phyloP scores from a whole-genome alignment of 2,329 filamentous ascomycete genomes.

The Blastomyces parvus region DNA sequence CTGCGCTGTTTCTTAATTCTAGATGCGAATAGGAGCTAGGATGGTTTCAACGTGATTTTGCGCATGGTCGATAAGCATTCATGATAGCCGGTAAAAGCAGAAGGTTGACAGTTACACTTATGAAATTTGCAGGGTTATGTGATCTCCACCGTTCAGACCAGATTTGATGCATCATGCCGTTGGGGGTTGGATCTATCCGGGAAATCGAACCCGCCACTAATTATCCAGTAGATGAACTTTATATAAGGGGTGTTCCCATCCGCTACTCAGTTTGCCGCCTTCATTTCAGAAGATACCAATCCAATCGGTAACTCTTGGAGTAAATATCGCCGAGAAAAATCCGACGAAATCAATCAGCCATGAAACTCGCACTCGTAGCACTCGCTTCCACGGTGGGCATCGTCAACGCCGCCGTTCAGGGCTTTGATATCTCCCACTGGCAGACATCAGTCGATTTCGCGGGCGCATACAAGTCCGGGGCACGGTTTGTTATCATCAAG shows the following conservation, averaged over 20 bases:
- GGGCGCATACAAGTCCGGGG: constrained; percentile 31
- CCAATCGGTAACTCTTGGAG: neutral
- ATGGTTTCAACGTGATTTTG: neutral
- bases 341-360: neutral
- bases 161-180: neutral
- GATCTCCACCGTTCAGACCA: neutral
- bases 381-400: constrained; percentile 5
- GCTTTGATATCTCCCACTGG: constrained; percentile 39
- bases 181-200: neutral
- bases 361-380: neutral
- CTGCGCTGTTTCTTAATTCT: neutral
- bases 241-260: neutral
- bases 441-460: constrained; percentile 33
- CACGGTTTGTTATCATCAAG: constrained; percentile 41
- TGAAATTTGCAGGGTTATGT: neutral
- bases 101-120: neutral
- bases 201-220: neutral
- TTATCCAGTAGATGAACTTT: neutral
- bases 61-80: neutral
- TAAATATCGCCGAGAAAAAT: neutral
- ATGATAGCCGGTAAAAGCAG: neutral
- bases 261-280: neutral
- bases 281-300: neutral
- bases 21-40: neutral
- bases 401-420: constrained; percentile 26